These are phyloP conservation scores for Zychaea mexicana DNA, from an alignment of 371 early-diverging fungal species.

Conservation along the genomic window DNA sequence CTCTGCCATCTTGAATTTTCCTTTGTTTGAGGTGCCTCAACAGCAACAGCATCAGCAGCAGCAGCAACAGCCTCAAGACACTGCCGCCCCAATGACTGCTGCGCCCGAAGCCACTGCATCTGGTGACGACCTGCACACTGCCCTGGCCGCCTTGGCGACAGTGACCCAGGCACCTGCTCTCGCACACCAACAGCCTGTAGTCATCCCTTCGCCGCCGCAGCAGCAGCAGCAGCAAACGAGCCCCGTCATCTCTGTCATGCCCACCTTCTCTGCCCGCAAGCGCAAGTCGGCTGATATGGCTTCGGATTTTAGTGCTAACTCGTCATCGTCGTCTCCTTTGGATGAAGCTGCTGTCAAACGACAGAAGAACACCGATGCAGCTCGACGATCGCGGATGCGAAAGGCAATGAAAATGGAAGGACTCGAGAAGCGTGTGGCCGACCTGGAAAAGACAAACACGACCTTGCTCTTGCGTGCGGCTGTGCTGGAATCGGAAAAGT, in stretches of 20 bases:
- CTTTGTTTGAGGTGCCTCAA: constrained; percentile 10
- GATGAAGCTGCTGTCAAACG: constrained; percentile 74
- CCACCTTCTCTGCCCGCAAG: constrained; percentile 15
- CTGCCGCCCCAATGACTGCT: neutral
- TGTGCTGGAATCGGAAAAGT: constrained; percentile 69
- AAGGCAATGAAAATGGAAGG: constrained; percentile 79
- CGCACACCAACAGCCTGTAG: constrained; percentile 4
- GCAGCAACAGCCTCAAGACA: neutral
- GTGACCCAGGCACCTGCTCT: neutral
- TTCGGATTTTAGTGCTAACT: too few relatives aligned
- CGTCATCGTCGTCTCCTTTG: neutral
- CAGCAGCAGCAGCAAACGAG: constrained; percentile 5
- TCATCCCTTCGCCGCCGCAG: neutral
- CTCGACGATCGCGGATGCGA: constrained; percentile 84
- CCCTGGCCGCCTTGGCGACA: constrained; percentile 22
- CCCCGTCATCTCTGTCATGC: constrained; percentile 13
- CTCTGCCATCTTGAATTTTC: constrained; percentile 17
- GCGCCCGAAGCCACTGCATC: constrained; percentile 12
- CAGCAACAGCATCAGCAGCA: neutral
- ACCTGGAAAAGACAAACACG: constrained; percentile 73
- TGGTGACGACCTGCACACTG: constrained; percentile 10
- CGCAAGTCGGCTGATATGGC: neutral
- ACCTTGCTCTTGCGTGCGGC: constrained; percentile 60
- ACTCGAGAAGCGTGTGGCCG: constrained; percentile 72
- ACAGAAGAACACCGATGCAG: constrained; percentile 88